These are phyloP conservation scores for Eimeria praecox DNA, from an alignment of 169 alveolate species.

Conservation along the genomic window DNA sequence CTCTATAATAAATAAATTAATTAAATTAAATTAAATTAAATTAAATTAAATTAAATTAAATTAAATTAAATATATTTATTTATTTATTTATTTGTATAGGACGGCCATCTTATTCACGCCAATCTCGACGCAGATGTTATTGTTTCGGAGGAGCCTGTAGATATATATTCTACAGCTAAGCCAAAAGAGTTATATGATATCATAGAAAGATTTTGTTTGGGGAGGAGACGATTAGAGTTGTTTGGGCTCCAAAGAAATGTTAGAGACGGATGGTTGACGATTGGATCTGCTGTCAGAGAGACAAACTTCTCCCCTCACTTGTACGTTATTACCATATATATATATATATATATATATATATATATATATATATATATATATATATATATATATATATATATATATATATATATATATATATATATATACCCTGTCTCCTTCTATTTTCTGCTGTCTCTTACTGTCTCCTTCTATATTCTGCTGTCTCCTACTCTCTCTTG, in stretches of 20 bases:
- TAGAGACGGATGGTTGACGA: slow-evolving; percentile 88
- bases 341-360: too few relatives aligned
- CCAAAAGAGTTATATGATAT: slow-evolving; percentile 95
- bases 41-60: too few relatives aligned
- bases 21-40: too few relatives aligned
- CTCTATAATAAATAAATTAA: too few relatives aligned
- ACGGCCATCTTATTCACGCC: slow-evolving; percentile 95
- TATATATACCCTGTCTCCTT: too few relatives aligned
- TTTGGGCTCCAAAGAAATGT: slow-evolving; percentile 93
- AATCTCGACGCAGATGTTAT: slow-evolving; percentile 97
- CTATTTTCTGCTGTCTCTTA: background rate
- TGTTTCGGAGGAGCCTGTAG: slow-evolving; percentile 94
- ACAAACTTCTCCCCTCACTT: slow-evolving; percentile 75
- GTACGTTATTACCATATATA: background rate
- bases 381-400: too few relatives aligned
- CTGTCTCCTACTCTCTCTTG: too few relatives aligned
- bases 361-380: too few relatives aligned
- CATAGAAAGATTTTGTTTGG: slow-evolving; percentile 96
- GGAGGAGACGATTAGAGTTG: slow-evolving; percentile 94
- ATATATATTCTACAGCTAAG: slow-evolving; percentile 85
- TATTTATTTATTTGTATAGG: slow-evolving; percentile 82
- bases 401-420: too few relatives aligned
- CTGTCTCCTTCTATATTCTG: background rate
- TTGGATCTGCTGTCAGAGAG: slow-evolving; percentile 90
- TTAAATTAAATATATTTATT: too few relatives aligned